phyloP scores from a whole-genome alignment of 2,329 filamentous ascomycete species.

The Cordyceps farinosa region DNA sequence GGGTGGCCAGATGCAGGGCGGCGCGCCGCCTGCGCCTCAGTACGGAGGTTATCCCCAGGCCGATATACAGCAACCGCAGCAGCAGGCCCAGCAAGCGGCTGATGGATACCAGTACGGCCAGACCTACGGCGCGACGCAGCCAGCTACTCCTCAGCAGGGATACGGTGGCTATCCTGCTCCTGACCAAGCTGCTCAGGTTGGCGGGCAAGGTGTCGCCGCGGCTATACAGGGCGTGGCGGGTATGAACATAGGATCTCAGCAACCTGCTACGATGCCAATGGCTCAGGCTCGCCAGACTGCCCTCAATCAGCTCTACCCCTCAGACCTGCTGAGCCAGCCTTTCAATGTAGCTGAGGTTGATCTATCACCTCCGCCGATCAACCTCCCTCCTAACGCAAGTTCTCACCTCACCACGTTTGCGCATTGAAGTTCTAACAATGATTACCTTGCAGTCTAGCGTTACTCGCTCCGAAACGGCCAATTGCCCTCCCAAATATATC shows the following conservation, averaged over 20 bases:
- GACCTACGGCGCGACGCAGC: slow-evolving; percentile 43
- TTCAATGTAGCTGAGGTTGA: slow-evolving; percentile 94
- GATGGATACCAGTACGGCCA: slow-evolving; percentile 41
- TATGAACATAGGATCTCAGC: slow-evolving; percentile 67
- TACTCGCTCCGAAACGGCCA: slow-evolving; percentile 84
- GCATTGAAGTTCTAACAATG: slow-evolving; percentile 36
- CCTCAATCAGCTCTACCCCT: slow-evolving; percentile 87
- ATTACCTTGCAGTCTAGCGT: slow-evolving; percentile 65
- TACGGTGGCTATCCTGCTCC: slow-evolving; percentile 65
- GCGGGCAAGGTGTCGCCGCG: slow-evolving; percentile 54
- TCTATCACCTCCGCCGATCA: slow-evolving; percentile 82
- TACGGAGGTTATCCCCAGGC: slow-evolving; percentile 61
- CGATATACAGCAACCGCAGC: slow-evolving; percentile 41
- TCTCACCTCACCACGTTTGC: not conserved
- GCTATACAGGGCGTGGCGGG: slow-evolving; percentile 82
- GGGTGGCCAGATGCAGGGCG: slow-evolving; percentile 44
- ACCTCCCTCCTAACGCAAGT: slow-evolving; percentile 87
- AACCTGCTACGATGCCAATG: slow-evolving; percentile 46
- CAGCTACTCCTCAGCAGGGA: slow-evolving; percentile 37
- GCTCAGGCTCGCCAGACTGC: slow-evolving; percentile 43
- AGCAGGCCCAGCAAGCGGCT: slow-evolving; percentile 27
- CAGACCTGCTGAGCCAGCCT: slow-evolving; percentile 85
- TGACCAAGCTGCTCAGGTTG: slow-evolving; percentile 47
- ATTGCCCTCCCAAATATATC: slow-evolving; percentile 90
- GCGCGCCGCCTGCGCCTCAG: slow-evolving; percentile 41